Conservation (phyloP, 805 yeast species). For the Candida vaughaniae region DNA sequence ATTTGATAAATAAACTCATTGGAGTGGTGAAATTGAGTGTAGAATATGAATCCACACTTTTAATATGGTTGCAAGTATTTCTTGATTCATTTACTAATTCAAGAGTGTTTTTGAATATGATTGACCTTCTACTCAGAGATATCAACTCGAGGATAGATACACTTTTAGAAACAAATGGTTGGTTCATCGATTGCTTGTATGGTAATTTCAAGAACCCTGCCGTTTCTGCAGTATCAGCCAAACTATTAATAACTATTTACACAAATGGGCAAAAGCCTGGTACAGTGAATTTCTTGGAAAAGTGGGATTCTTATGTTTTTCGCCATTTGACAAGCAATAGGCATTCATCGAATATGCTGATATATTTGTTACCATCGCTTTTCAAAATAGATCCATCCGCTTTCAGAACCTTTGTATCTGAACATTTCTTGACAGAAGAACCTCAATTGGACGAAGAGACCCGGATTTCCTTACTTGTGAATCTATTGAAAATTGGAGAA, state of each 20-base stretch:
- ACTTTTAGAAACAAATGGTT: neutral
- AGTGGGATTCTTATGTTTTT: constrained; percentile 49
- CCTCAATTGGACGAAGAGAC: neutral
- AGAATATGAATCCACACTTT: neutral
- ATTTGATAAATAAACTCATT: constrained; percentile 5
- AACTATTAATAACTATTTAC: constrained; percentile 42
- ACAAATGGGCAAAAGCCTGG: constrained; percentile 23
- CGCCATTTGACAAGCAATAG: constrained; percentile 28
- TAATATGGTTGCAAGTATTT: constrained; percentile 2
- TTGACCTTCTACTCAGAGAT: constrained; percentile 7
- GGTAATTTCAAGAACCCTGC: constrained; percentile 54
- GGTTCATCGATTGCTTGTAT: constrained; percentile 38
- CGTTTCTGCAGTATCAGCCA: constrained; percentile 66
- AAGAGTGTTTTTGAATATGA: constrained; percentile 4
- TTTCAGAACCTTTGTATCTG: constrained; percentile 37
- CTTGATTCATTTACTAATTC: constrained; percentile 3
- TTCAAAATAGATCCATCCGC: constrained; percentile 52
- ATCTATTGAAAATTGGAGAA: constrained; percentile 64
- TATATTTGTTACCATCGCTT: constrained; percentile 62
- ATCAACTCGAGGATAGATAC: neutral
- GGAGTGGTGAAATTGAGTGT: constrained; percentile 1
- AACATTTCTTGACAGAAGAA: neutral
- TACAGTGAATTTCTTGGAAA: constrained; percentile 45
- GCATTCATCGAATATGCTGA: constrained; percentile 48
- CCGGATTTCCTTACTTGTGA: constrained; percentile 44